Percentiles rank a stretch among this genome's conserved stretches.
Conservation (phyloP, 305 asterid species). For the Plantago coronopus region DNA sequence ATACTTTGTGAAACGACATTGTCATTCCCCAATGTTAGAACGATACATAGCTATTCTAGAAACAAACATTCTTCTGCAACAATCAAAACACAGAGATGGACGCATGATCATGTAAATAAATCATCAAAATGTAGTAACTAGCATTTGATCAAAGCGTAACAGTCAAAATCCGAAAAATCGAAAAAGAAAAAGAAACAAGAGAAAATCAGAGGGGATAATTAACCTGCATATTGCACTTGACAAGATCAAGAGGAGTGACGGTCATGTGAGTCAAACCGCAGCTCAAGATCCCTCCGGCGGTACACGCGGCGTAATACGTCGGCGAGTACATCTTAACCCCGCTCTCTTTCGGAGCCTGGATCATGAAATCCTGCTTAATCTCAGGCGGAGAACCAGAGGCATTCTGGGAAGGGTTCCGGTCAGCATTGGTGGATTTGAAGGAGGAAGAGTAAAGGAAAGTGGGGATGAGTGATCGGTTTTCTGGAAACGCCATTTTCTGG, state of each 20-base stretch:
- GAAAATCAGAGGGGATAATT: background rate
- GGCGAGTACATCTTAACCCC: slow-evolving; percentile 64
- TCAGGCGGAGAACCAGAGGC: slow-evolving; percentile 6
- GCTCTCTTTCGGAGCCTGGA: slow-evolving; percentile 61
- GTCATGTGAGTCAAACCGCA: slow-evolving; percentile 77
- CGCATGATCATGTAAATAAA: too few species aligned
- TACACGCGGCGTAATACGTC: slow-evolving; percentile 63
- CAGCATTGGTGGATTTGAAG: slow-evolving; percentile 20
- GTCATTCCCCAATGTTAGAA: too few species aligned
- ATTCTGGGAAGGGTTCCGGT: slow-evolving; percentile 15
- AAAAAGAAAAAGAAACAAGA: background rate
- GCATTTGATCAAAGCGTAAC: too few species aligned
- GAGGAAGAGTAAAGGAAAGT: slow-evolving; percentile 49
- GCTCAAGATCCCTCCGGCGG: slow-evolving; percentile 62
- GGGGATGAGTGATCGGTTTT: slow-evolving; percentile 48
- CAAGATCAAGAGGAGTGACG: slow-evolving; percentile 85
- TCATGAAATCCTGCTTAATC: slow-evolving; percentile 30
- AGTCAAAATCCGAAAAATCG: background rate
- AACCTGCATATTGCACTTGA: slow-evolving; percentile 96
- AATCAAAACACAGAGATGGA: too few species aligned
- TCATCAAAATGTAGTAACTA: background rate
- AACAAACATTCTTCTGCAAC: too few species aligned
- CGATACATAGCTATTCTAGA: too few species aligned
- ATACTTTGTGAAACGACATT: too few species aligned
- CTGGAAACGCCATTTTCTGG: slow-evolving; percentile 29